Evolutionary conservation across 306 rosid genomes (phyloP).

Genomic region (Vigna nakashimae): DNA sequence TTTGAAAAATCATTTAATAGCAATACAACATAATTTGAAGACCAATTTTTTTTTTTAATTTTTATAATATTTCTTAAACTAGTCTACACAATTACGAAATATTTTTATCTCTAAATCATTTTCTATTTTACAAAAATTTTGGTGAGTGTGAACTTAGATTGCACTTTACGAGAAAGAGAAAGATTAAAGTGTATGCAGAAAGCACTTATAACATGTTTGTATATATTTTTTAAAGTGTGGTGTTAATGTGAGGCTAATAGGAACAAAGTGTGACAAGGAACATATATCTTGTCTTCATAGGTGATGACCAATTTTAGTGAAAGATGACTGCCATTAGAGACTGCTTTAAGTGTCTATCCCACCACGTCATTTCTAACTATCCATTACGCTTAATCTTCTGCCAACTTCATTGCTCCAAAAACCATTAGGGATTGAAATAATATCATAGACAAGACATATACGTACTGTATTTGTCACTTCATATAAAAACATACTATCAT

Average conservation of each 20-base stretch:
- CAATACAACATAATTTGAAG: too few relatives aligned
- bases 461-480: slow-evolving; percentile 9
- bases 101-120: too few relatives aligned
- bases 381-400: neutral
- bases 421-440: neutral
- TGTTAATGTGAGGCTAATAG: neutral
- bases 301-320: neutral
- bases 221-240: neutral
- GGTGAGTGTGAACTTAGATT: too few relatives aligned
- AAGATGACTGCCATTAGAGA: neutral
- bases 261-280: neutral
- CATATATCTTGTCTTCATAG: neutral
- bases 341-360: neutral
- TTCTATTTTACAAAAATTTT: too few relatives aligned
- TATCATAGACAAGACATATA: slow-evolving; percentile 1
- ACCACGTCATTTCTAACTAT: neutral
- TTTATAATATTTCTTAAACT: too few relatives aligned
- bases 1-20: too few relatives aligned
- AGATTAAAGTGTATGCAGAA: neutral
- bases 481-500: neutral
- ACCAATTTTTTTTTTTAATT: too few relatives aligned
- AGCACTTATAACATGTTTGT: neutral
- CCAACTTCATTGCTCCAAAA: neutral
- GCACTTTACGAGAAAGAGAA: neutral
- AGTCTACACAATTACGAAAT: too few relatives aligned